A percentile compares a stretch with the other conserved stretches of the same genome.
These are phyloP conservation scores for Grammothele lineata DNA, from an alignment of 768 basidiomycete species.

Conservation along the genomic window DNA sequence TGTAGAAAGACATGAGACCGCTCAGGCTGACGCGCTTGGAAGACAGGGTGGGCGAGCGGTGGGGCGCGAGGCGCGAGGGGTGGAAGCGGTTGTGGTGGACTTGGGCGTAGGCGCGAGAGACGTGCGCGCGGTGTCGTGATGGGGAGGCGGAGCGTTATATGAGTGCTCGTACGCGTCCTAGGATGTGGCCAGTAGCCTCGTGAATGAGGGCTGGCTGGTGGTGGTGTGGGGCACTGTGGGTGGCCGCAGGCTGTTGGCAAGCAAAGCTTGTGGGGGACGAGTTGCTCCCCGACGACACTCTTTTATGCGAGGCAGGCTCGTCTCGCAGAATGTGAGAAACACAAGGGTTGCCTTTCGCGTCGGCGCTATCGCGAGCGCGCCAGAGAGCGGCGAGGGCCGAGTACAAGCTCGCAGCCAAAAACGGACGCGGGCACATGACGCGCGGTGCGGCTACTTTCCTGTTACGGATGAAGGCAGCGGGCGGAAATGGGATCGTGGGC, in stretches of 20 bases:
- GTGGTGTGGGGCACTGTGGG: neutral
- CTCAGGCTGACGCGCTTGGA: neutral
- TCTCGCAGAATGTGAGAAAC: neutral
- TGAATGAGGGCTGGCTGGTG: neutral
- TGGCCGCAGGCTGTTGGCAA: slow-evolving; percentile 3
- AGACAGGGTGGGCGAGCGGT: neutral
- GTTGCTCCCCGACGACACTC: neutral
- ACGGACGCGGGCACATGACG: slow-evolving; percentile 9
- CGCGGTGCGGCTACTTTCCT: slow-evolving; percentile 5
- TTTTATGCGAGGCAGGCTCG: slow-evolving; percentile 5
- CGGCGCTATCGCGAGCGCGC: neutral
- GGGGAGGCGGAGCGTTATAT: neutral
- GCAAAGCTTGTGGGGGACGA: slow-evolving; percentile 7
- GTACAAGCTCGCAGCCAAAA: slow-evolving; percentile 11
- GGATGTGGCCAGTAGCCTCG: neutral
- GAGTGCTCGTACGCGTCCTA: neutral
- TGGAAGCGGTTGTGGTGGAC: neutral
- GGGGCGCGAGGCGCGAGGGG: neutral
- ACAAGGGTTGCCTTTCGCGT: slow-evolving; percentile 14
- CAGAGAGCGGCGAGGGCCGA: neutral
- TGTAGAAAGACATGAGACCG: slow-evolving; percentile 27
- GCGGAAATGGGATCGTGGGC: slow-evolving; percentile 4
- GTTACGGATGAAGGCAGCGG: slow-evolving; percentile 10
- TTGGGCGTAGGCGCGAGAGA: no score
- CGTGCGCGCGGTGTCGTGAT: neutral